Base-by-base conservation (phyloP, 768 basidiomycete genomes). In the Mycena galericulata region DNA sequence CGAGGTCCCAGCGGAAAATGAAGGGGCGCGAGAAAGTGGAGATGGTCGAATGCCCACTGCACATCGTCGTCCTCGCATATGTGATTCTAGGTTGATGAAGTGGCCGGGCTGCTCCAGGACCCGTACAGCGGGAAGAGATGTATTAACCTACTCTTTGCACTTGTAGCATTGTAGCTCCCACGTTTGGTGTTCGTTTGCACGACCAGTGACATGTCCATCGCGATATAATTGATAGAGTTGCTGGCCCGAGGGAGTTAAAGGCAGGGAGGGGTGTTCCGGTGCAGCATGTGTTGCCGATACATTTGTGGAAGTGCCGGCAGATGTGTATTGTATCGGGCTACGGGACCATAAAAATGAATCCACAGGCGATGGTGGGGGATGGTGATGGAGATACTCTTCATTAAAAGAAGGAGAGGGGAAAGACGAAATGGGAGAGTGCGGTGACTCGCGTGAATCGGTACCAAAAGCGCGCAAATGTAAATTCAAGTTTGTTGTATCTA, bases 161-260 rank as follows among this genome's bases (percentile, higher is more conserved):
- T 34, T 45, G 15, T 32, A 46, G 43, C 57, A 59, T 24, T 46
- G 27, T 4, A 59, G 20, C 14, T 59, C 57, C 57, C 57, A 59
- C 1, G 36, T 41, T n/a, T n/a, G n/a, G n/a, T n/a, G n/a, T n/a
- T n/a, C n/a, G n/a, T n/a, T n/a, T n/a, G n/a, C n/a, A n/a, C n/a
- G n/a, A n/a, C n/a, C n/a, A n/a, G 14, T 29, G 22, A 26, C 38
- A 22, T 4, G 3, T 22, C 15, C n/a, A 40, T 15, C 8, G 8
- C 41, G 41, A 14, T 6, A 17, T 9, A 38, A 38, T 38, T 9
- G 38, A 38, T 38, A 9, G 38, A 38, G 38, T 9, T 9, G 38
- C 38, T 38, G 10, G 17, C 10, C 9, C 38, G 38, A 38, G 9
- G 38, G 17, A 17, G 38, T 9, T 17, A 38, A 38, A 17, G 17